Evolutionary conservation across 2,329 filamentous ascomycete species (phyloP).

Genomic region (Penicillium sp.): DNA sequence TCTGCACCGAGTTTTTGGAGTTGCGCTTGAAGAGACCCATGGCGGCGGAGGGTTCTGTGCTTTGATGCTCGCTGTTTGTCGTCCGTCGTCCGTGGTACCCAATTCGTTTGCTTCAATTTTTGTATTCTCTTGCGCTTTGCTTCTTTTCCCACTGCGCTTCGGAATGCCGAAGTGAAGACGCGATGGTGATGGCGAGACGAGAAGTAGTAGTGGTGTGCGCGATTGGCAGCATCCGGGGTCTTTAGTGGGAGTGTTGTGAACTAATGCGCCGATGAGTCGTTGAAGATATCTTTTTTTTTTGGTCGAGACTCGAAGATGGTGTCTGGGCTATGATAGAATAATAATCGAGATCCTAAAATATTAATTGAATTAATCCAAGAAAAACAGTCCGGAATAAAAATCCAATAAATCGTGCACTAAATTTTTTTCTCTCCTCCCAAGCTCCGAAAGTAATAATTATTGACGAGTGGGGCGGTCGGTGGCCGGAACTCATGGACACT

Average conservation of each 20-base stretch:
- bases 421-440: background rate
- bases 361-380: background rate
- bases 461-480: slow-evolving; percentile 15
- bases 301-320: background rate
- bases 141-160: background rate
- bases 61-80: background rate
- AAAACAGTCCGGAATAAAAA: background rate
- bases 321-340: background rate
- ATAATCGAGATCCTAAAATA: background rate
- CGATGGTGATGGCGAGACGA: background rate
- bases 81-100: background rate
- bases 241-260: background rate
- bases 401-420: background rate
- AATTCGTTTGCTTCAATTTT: background rate
- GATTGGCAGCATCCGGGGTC: background rate
- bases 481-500: slow-evolving; percentile 16
- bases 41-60: slow-evolving; percentile 13
- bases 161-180: background rate
- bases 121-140: background rate
- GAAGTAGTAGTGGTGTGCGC: background rate
- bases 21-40: slow-evolving; percentile 53
- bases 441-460: background rate
- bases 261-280: background rate
- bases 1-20: slow-evolving; percentile 40
- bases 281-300: background rate